These are phyloP conservation scores for Cystobasidium tubakii DNA, from an alignment of 768 basidiomycete genomes.

Conservation along the genomic window DNA sequence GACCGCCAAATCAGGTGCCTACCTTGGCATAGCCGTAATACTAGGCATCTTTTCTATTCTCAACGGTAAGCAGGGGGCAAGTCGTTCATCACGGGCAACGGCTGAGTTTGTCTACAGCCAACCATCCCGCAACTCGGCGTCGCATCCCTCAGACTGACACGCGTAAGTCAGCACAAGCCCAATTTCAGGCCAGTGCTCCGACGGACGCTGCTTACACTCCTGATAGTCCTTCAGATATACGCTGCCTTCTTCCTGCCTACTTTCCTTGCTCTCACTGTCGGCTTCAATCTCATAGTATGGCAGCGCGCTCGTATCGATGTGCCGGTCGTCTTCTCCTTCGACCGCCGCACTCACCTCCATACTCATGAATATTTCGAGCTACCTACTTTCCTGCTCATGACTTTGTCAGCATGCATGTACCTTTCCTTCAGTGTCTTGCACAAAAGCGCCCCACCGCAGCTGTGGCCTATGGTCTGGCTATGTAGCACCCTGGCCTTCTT, in stretches of 20 bases:
- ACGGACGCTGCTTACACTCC: no score
- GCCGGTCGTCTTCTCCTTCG: constrained; percentile 15
- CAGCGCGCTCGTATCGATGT: not conserved
- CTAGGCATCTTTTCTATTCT: not conserved
- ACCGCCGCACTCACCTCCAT: constrained; percentile 1
- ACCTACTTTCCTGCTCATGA: constrained; percentile 16
- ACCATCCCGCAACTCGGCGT: not conserved
- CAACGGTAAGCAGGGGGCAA: constrained; percentile 6
- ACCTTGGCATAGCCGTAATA: constrained; percentile 4
- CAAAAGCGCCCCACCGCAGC: not conserved
- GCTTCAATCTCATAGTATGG: constrained; percentile 15
- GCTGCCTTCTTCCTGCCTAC: not conserved
- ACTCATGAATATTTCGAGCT: not conserved
- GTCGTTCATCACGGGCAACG: no score
- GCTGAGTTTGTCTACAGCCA: not conserved
- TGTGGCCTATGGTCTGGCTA: constrained; percentile 8
- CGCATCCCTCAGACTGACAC: not conserved
- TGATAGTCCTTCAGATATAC: constrained; percentile 23
- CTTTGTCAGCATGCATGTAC: not conserved
- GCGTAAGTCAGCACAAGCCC: no score
- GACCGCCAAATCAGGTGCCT: not conserved
- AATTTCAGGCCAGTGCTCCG: no score
- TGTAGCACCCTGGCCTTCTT: not conserved
- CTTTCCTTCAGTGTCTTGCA: not conserved
- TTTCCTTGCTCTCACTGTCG: constrained; percentile 4